Base-by-base conservation (phyloP, 257 asterid species). In the Solanum commersonii region DNA sequence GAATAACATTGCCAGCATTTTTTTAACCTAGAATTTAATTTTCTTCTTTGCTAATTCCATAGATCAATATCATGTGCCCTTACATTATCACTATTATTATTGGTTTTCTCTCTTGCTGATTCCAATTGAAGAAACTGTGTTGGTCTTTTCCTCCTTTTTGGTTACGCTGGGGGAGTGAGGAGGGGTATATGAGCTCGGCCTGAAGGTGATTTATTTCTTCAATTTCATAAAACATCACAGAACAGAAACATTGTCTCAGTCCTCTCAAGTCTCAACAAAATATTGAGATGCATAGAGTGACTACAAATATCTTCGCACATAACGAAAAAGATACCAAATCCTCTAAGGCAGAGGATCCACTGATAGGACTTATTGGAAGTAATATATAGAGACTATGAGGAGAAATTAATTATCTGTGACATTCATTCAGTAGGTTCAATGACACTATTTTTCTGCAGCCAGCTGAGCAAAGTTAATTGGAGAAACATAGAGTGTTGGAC, bases 381-480 rank as follows among this genome's bases (percentile, higher is more conserved):
- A 52, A 27, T 65, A 11, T 65, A 14, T 2, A 60, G 74, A 70
- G 60, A 44, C 78, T 67, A 16, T 67, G 81, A 40, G 9, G 63
- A 82, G 31, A 82, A 20, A 82, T 40, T 82, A 52, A 82, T 29
- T 18, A 10, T 82, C 86, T 82, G 44, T 49, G 86, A 46, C 86
- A 20, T 82, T 82, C 12, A 29, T 33, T 82, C 37, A 20, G 12
- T 20, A 10, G 70, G 70, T 81, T 79, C 65, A 18, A 10, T 20
- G 86, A 52, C 71, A 31, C 86, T 82, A 82, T 5, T 85, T 6
- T 68, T 87, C 88, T 27, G 84, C 73, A 65, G 86, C 84, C 74
- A 90, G 49, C 77, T 92, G 93, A 71, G 91, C 74, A 87, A 89
- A 92, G 72, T 90, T 91, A 74, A 89, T 90, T 22, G 94, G 93